phyloP scores from a whole-genome alignment of 441 rosid genomes.

The Adansonia rubrostipa region DNA sequence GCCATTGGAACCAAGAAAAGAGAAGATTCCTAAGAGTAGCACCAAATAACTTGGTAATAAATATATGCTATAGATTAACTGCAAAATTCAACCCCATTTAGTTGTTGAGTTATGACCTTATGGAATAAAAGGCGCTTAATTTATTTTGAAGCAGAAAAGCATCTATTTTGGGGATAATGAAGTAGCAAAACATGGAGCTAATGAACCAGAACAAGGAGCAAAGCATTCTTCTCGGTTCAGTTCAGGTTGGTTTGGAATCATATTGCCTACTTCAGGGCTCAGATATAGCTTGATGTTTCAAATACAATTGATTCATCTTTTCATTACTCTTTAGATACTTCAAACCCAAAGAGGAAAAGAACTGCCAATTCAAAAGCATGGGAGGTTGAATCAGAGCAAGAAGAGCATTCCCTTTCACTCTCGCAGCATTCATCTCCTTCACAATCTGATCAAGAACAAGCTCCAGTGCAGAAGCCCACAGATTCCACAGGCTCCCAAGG shows the following conservation, averaged over 20 bases:
- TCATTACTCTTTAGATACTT: conserved; percentile 38
- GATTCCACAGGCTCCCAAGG: conserved; percentile 43
- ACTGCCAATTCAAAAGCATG: conserved; percentile 33
- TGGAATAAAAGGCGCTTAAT: neutral
- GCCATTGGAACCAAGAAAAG: conserved; percentile 52
- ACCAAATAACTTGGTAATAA: conserved; percentile 41
- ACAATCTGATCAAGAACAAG: conserved; percentile 71
- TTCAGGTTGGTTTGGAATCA: conserved; percentile 42
- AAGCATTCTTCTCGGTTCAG: conserved; percentile 35
- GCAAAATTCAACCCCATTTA: neutral
- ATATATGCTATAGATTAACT: conserved; percentile 2
- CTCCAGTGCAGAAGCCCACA: conserved; percentile 39
- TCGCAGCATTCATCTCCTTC: conserved; percentile 79
- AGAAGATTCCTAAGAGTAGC: conserved; percentile 37
- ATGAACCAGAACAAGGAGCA: conserved; percentile 34
- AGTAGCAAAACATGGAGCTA: neutral
- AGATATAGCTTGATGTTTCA: neutral
- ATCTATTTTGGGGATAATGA: conserved; percentile 24
- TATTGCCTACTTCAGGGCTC: neutral
- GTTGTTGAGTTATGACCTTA: conserved; percentile 13
- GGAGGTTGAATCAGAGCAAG: conserved; percentile 65
- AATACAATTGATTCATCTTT: neutral
- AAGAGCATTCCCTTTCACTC: conserved; percentile 69
- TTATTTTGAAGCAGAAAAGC: conserved; percentile 38
- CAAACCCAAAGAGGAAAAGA: conserved; percentile 54